phyloP scores from a whole-genome alignment of 2,329 filamentous ascomycete species.

The Aspergillus sojae region DNA sequence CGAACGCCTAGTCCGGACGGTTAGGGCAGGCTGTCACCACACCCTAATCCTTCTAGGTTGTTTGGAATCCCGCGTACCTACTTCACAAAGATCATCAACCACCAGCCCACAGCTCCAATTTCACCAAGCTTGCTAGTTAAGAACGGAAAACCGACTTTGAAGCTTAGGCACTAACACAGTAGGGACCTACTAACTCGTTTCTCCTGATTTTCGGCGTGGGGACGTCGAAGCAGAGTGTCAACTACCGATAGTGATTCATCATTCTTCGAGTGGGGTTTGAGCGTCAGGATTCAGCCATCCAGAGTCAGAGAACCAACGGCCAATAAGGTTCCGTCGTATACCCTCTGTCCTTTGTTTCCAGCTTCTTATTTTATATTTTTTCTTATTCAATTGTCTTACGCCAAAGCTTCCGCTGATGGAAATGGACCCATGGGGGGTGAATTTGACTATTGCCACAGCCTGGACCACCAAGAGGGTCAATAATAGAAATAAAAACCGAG shows the following conservation, averaged over 20 bases:
- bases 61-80: not conserved
- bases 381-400: not conserved
- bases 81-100: not conserved
- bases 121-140: not conserved
- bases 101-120: not conserved
- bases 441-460: not conserved
- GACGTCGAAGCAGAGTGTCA: not conserved
- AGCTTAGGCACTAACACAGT: not conserved
- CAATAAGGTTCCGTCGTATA: not conserved
- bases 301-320: not conserved
- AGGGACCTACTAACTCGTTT: not conserved
- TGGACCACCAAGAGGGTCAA: not conserved
- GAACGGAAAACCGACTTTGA: not conserved
- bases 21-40: not conserved
- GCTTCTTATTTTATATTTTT: not conserved
- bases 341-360: not conserved
- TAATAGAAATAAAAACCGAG: not conserved
- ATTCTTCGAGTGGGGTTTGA: slow-evolving; percentile 1
- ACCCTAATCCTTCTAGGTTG: not conserved
- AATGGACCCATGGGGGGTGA: not conserved
- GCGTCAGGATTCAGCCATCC: slow-evolving; percentile 3
- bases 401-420: not conserved
- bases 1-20: not conserved
- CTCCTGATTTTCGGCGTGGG: not conserved
- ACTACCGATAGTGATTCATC: not conserved